Percentiles rank a stretch among this genome's conserved stretches.
Conservation (phyloP, 345 rosid genomes). For the Gossypium mustelinum region DNA sequence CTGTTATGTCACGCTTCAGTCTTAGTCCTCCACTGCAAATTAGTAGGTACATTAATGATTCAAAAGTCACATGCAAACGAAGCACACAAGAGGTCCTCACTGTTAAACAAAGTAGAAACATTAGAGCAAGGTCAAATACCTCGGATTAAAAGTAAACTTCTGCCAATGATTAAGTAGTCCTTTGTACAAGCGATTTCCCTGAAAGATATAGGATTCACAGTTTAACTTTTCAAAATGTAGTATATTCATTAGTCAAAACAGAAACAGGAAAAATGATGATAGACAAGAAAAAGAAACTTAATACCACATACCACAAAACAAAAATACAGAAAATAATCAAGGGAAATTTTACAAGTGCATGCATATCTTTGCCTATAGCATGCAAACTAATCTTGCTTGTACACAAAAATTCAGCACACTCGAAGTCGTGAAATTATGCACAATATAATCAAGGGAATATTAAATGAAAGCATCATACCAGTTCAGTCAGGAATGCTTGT, state of each 20-base stretch:
- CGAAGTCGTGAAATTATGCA: neutral
- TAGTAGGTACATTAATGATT: constrained; percentile 1
- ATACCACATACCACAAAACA: neutral
- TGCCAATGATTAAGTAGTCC: constrained; percentile 93
- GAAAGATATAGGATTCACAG: constrained; percentile 14
- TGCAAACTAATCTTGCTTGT: neutral
- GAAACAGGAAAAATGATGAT: neutral
- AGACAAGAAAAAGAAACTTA: neutral
- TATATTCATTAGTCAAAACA: neutral
- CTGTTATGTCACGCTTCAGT: constrained; percentile 92
- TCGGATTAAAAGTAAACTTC: constrained; percentile 93
- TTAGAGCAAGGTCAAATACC: constrained; percentile 41
- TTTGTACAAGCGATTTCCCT: constrained; percentile 87
- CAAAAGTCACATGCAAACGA: constrained; percentile 11
- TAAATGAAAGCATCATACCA: constrained; percentile 49
- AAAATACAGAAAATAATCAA: neutral
- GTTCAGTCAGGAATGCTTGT: constrained; percentile 92
- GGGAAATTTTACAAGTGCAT: neutral
- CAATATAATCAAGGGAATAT: constrained; percentile 8
- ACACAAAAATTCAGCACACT: neutral
- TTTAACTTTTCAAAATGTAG: neutral
- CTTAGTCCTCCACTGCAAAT: constrained; percentile 84
- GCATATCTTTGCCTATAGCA: neutral
- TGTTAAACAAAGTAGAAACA: constrained; percentile 2
- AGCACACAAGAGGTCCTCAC: neutral